Evolutionary conservation across 176 grass and related monocot genomes (phyloP), one percentile per base, ranked within the genome.

Genomic region (Calamus simplicifolius): DNA sequence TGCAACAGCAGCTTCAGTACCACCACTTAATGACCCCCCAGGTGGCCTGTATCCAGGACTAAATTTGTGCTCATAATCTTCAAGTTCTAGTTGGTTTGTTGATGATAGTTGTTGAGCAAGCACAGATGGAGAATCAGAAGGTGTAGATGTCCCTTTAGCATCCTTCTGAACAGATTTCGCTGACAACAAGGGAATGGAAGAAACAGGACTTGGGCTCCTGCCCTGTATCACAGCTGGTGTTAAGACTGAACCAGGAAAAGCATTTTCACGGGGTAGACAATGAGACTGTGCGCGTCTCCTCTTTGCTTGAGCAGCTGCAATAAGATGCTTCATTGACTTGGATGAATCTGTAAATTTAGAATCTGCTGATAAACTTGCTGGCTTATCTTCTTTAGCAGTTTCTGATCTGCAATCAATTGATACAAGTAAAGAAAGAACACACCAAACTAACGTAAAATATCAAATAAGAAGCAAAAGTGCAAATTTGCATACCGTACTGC

Each of bases 251-350:
- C 71, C 55, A 80, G 72, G 75, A 82, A 72, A 73, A 72, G 60
- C 68, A 80, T 75, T 85, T 38, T 80, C 80, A 21, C 53, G 31
- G 25, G 48, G 64, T 74, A 60, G 51, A 13, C 76, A 68, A 64
- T 85, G 75, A 69, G 71, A 85, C 30, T 88, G 89, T 52, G 82
- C 77, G 61, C 56, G 50, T 55, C 29, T 68, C 50, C 64, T 68
- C 35, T 68, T 68, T 54, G 64, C 64, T 35, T 92, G 84, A 64
- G 93, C 93, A 82, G 79, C 93, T 73, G 93, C 93, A 73, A 98
- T 98, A 69, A 98, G 87, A 85, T 88, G 69, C 64, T 85, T 98
- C 81, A 98, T 91, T 75, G 93, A 98, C 43, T 61, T 92, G 31
- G 5, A 19, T 30, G 64, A 65, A 54, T 80, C 70, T 68, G 48